Percentiles rank a stretch among this genome's conserved stretches.
Conservation (phyloP, 2,329 filamentous ascomycete species). For the Pseudogymnoascus sp. region DNA sequence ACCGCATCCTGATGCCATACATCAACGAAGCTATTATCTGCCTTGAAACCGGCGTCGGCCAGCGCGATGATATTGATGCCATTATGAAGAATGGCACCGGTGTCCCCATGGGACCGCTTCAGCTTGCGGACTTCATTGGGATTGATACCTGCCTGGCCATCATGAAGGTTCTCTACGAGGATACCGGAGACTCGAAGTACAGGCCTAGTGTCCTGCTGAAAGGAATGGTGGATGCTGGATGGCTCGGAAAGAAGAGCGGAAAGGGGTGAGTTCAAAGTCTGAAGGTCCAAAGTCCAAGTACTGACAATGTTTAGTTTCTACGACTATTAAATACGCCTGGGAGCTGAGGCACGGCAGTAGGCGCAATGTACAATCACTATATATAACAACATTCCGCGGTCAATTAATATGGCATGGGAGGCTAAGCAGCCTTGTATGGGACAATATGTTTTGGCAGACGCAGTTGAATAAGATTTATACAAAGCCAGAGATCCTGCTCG, state of each 20-base stretch:
- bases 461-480: conserved; percentile 5
- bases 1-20: conserved; percentile 97
- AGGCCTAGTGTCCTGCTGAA: conserved; percentile 75
- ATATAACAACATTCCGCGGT: background rate
- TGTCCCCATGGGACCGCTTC: conserved; percentile 93
- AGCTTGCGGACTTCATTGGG: conserved; percentile 93
- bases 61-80: conserved; percentile 83
- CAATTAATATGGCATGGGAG: background rate
- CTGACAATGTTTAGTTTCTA: conserved; percentile 10
- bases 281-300: background rate
- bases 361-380: background rate
- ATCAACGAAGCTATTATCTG: conserved; percentile 98
- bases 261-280: conserved; percentile 50
- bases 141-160: conserved; percentile 93
- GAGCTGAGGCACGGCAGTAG: background rate
- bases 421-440: background rate
- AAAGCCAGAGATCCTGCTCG: conserved; percentile 3
- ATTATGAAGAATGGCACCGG: conserved; percentile 99
- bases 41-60: conserved; percentile 84
- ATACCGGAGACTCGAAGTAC: conserved; percentile 95
- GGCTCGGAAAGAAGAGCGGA: conserved; percentile 94
- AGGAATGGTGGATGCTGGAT: conserved; percentile 97
- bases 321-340: background rate
- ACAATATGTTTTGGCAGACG: background rate
- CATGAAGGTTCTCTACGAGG: conserved; percentile 87